Conservation (phyloP, 768 basidiomycete species). For the Suillus occidentalis region DNA sequence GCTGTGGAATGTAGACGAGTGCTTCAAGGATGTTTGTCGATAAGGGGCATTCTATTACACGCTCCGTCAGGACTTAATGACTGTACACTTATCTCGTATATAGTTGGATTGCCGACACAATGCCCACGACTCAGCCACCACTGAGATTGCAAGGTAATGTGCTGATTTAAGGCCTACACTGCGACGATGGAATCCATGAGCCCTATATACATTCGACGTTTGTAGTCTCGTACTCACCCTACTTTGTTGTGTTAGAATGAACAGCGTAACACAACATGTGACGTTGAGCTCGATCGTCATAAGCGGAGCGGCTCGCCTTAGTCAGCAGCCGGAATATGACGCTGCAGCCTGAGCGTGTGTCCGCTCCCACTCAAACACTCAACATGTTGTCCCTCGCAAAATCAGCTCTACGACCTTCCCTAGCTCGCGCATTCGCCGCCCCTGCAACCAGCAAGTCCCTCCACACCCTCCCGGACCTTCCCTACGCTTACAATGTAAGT, state of each 20-base stretch:
- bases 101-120: background rate
- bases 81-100: background rate
- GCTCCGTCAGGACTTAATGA: too few relatives aligned
- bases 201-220: background rate
- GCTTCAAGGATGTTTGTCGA: background rate
- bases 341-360: background rate
- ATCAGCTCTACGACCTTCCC: slow-evolving; percentile 40
- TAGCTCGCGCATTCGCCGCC: slow-evolving; percentile 47
- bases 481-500: slow-evolving; percentile 77
- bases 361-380: slow-evolving; percentile 7
- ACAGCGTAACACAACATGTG: background rate
- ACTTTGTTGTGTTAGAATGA: background rate
- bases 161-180: background rate
- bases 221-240: background rate
- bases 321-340: background rate
- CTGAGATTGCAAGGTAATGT: background rate
- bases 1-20: background rate
- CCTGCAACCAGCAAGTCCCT: slow-evolving; percentile 43
- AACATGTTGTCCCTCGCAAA: slow-evolving; percentile 54
- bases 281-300: too few relatives aligned
- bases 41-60: background rate
- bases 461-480: slow-evolving; percentile 78
- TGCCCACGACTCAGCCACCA: background rate
- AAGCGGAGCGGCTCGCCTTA: background rate
- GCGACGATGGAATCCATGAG: background rate